Evolutionary conservation across 768 basidiomycete genomes (phyloP).

Genomic region (Pleurotus djamor): DNA sequence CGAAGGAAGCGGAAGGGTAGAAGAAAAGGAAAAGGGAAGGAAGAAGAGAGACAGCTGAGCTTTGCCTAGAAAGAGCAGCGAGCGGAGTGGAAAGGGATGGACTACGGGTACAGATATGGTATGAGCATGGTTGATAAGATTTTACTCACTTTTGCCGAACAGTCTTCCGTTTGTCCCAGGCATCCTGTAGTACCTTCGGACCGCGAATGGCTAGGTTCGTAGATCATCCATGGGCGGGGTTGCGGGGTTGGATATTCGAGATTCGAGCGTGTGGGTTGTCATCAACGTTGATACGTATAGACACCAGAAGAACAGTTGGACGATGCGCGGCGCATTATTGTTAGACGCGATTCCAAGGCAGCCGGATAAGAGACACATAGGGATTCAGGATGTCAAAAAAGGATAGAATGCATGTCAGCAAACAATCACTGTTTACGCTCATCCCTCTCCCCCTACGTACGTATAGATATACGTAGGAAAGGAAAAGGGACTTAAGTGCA

Average conservation of each 20-base stretch:
- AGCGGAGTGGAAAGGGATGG: neutral
- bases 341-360: slow-evolving; percentile 1
- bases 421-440: too few species aligned
- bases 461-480: neutral
- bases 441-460: too few species aligned
- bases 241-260: too few species aligned
- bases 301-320: too few species aligned
- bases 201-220: slow-evolving; percentile 65
- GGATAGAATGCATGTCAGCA: too few species aligned
- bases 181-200: slow-evolving; percentile 76
- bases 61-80: neutral
- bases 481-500: too few species aligned
- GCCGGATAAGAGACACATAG: neutral
- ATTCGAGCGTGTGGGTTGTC: too few species aligned
- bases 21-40: too few species aligned
- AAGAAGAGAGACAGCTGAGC: neutral
- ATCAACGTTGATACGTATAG: too few species aligned
- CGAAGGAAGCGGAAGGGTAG: too few species aligned
- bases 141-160: slow-evolving; percentile 84
- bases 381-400: too few species aligned
- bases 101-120: neutral
- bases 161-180: slow-evolving; percentile 88
- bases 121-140: neutral
- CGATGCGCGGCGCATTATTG: neutral
- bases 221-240: neutral